These are phyloP conservation scores for Rosa persica DNA, from an alignment of 306 rosid species.

Conservation along the genomic window DNA sequence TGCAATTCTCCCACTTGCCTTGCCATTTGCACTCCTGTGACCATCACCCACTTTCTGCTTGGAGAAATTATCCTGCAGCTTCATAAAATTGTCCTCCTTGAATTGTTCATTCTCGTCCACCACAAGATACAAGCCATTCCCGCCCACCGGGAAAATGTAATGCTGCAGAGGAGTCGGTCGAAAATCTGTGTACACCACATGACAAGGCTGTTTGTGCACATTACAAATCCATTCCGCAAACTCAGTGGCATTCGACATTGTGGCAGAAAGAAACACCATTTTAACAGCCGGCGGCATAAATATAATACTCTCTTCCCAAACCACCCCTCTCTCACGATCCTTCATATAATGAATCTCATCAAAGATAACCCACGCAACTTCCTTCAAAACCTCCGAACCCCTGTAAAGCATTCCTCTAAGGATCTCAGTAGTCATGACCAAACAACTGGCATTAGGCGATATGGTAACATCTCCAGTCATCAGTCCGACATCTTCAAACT, in stretches of 20 bases:
- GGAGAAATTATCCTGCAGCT: constrained; percentile 67
- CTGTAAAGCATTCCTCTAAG: constrained; percentile 93
- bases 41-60: constrained; percentile 59
- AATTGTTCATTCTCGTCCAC: constrained; percentile 88
- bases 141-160: constrained; percentile 77
- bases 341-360: constrained; percentile 97
- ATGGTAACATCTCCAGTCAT: constrained; percentile 98
- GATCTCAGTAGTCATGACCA: constrained; percentile 93
- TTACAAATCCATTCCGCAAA: constrained; percentile 96
- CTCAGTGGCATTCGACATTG: constrained; percentile 95
- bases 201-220: constrained; percentile 91
- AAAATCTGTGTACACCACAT: constrained; percentile 93
- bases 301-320: constrained; percentile 99
- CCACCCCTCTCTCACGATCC: constrained; percentile 97
- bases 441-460: constrained; percentile 80
- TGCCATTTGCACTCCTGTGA: constrained; percentile 50
- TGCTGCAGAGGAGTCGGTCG: constrained; percentile 95
- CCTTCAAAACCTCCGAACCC: constrained; percentile 87
- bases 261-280: constrained; percentile 93
- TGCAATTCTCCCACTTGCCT: constrained; percentile 54
- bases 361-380: constrained; percentile 94
- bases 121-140: constrained; percentile 80
- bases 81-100: constrained; percentile 73
- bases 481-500: constrained; percentile 81
- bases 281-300: constrained; percentile 87